Evolutionary conservation across 176 grass and related monocot genomes (phyloP).

Genomic region (Cenchrus purpureus): DNA sequence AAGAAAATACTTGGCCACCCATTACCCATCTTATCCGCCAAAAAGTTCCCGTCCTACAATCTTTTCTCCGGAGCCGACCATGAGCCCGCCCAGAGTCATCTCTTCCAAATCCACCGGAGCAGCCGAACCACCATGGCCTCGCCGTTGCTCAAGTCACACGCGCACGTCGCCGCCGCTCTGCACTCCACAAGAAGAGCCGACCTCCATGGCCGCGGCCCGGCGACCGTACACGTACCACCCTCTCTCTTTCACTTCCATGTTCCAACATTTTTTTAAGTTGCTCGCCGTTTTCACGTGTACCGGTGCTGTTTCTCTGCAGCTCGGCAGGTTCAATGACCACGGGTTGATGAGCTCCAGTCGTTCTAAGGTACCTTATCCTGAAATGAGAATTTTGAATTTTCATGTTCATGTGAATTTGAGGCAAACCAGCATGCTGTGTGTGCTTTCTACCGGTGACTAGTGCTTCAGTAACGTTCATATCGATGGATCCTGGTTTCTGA

Average conservation of each 20-base stretch:
- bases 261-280: not conserved
- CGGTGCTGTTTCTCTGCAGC: conserved; percentile 30
- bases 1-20: conserved; percentile 39
- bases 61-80: not conserved
- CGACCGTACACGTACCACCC: conserved; percentile 2
- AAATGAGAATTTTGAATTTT: not conserved
- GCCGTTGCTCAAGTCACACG: conserved; percentile 56
- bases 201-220: conserved; percentile 40
- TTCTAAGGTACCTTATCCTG: conserved; percentile 16
- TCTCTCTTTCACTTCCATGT: conserved; percentile 36
- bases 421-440: no score
- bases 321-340: conserved; percentile 24
- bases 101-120: conserved; percentile 10
- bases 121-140: conserved; percentile 55
- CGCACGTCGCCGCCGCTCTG: conserved; percentile 43
- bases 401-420: not conserved
- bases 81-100: not conserved
- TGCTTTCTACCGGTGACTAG: no score
- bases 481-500: not conserved
- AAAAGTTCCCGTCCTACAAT: not conserved
- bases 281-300: not conserved
- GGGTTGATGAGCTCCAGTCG: conserved; percentile 12
- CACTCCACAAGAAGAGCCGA: conserved; percentile 2
- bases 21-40: conserved; percentile 47
- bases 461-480: not conserved